These are phyloP conservation scores for Gossypium herbaceum DNA, from an alignment of 345 rosid genomes.

Conservation along the genomic window DNA sequence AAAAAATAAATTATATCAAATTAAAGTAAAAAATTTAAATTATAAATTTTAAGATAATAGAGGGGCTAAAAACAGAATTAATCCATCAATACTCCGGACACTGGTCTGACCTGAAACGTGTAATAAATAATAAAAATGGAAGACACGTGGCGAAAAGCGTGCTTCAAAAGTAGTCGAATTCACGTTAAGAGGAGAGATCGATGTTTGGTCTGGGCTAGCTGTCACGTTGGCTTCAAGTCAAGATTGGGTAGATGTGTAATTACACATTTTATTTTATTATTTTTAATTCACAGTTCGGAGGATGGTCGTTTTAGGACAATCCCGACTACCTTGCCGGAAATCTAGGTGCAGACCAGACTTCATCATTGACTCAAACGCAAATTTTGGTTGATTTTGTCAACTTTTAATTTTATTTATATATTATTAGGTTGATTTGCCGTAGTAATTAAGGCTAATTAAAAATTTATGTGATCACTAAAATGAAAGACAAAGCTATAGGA, in stretches of 20 bases:
- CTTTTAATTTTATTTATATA: no score
- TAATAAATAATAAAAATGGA: not conserved
- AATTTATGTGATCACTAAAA: no score
- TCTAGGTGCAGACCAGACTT: not conserved
- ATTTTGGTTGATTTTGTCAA: not conserved
- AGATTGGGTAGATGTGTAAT: not conserved
- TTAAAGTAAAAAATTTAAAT: no score
- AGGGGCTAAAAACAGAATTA: no score
- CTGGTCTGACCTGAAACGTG: not conserved
- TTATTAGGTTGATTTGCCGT: no score
- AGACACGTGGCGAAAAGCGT: not conserved
- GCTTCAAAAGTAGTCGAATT: constrained; percentile 4
- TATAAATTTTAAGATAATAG: no score
- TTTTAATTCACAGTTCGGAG: not conserved
- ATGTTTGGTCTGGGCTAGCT: not conserved
- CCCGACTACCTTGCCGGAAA: not conserved
- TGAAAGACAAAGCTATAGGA: no score
- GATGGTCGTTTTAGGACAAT: not conserved
- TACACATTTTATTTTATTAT: not conserved
- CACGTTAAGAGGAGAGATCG: not conserved
- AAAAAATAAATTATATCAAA: no score
- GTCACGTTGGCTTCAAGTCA: constrained; percentile 7
- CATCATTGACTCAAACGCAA: not conserved
- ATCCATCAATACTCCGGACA: no score
- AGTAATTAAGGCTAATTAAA: no score